Evolutionary conservation across 2,329 filamentous ascomycete species (phyloP).

Genomic region (Torrubiellomyces zombiae): DNA sequence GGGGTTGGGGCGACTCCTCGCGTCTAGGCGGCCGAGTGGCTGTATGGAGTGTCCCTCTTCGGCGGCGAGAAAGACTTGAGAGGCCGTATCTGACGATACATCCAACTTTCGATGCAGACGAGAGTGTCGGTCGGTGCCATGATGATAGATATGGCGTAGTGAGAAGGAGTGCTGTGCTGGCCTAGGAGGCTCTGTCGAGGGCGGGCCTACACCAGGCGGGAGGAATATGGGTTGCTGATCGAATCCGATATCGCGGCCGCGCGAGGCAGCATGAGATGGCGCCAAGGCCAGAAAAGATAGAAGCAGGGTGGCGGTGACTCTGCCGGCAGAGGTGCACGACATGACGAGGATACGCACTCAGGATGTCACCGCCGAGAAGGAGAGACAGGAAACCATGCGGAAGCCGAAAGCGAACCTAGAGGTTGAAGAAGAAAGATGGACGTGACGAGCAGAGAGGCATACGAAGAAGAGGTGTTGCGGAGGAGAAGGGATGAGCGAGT

Average conservation of each 20-base stretch:
- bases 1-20: conserved; percentile 45
- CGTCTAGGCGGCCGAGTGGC: conserved; percentile 35
- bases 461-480: not conserved
- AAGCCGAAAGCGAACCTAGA: no score
- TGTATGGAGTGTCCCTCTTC: conserved; percentile 39
- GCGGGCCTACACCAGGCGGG: conserved; percentile 21
- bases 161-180: conserved; percentile 44
- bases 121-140: conserved; percentile 68
- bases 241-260: no score
- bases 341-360: conserved; percentile 5
- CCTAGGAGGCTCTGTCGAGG: conserved; percentile 24
- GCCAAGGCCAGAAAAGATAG: conserved; percentile 51
- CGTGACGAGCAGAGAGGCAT: no score
- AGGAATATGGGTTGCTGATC: no score
- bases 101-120: conserved; percentile 62
- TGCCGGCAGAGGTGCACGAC: conserved; percentile 38
- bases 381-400: no score
- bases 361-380: not conserved
- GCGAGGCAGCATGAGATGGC: conserved; percentile 19
- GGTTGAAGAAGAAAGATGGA: no score
- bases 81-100: conserved; percentile 34
- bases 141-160: conserved; percentile 82
- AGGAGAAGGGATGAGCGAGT: not conserved
- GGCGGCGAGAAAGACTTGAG: conserved; percentile 40
- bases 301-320: conserved; percentile 45